These are phyloP conservation scores for Xylaria sp. DNA, from an alignment of 2,329 filamentous ascomycete species.

Conservation along the genomic window DNA sequence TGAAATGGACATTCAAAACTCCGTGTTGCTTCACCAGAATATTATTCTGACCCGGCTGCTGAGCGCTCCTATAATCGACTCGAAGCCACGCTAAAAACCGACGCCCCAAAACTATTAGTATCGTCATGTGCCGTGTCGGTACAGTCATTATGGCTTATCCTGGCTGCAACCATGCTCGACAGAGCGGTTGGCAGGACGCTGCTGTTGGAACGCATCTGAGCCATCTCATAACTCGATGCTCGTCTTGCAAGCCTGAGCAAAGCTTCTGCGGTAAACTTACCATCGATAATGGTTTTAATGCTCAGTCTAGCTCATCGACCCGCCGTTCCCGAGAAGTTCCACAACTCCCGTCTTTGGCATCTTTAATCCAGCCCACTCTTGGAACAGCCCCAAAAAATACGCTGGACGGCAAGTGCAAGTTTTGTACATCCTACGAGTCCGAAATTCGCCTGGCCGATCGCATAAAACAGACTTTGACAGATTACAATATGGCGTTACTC, in stretches of 20 bases:
- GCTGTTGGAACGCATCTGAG: constrained; percentile 36
- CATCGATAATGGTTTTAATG: constrained; percentile 28
- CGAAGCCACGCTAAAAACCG: constrained; percentile 13
- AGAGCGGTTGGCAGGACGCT: constrained; percentile 39
- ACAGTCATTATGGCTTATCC: constrained; percentile 37
- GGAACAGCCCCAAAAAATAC: constrained; percentile 19
- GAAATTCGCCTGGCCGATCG: constrained; percentile 41
- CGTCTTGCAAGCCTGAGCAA: constrained; percentile 33
- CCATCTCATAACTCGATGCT: constrained; percentile 37
- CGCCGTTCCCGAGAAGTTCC: constrained; percentile 25
- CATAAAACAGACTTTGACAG: constrained; percentile 39
- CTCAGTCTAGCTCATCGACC: constrained; percentile 23
- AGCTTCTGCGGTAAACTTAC: constrained; percentile 36
- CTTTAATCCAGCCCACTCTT: constrained; percentile 33
- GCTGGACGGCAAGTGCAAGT: constrained; percentile 41
- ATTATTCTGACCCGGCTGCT: constrained; percentile 8
- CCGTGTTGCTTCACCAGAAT: constrained; percentile 20
- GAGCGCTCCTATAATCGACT: constrained; percentile 7
- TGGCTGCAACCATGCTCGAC: constrained; percentile 41
- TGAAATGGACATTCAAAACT: constrained; percentile 32
- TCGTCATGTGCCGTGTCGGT: constrained; percentile 40
- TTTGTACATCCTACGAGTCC: constrained; percentile 38
- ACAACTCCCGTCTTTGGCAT: constrained; percentile 36
- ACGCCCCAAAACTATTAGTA: background rate
- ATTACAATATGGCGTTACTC: constrained; percentile 42